Evolutionary conservation across 163 green algal species (phyloP), one percentile per base, ranked within the genome.

Genomic region (Volvox carteri): DNA sequence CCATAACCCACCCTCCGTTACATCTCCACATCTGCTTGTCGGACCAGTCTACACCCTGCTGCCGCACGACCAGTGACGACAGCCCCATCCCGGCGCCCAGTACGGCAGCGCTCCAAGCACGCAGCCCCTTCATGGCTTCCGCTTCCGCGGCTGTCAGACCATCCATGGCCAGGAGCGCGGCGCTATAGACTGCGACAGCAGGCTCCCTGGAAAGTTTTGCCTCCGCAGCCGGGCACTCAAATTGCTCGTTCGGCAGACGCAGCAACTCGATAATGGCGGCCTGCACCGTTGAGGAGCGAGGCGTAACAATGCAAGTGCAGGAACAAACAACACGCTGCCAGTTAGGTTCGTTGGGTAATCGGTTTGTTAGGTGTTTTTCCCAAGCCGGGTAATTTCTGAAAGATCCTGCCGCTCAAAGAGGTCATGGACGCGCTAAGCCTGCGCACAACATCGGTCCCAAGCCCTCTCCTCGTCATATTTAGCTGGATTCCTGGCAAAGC

Each of bases 21-120:
- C 81, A 87, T 8, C 8, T 28, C 81, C 81, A 87, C 8, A 8
- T 72, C 30, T 14, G 21, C 7, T 8, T 33, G 46, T 87, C 81
- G 1, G 33, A 37, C 81, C 81, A 87, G 35, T 87, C 81, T 46
- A 72, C 81, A 2, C 81, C 81, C 46, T 37, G 65, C 81, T 87
- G 81, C 46, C 81, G 81, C 21, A 77, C 35, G n/a, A 46, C 65
- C 65, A 79, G 16, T 37, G 81, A 46, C 9, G 46, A 50, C 81
- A 87, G 81, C 46, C 81, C 19, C 81, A 54, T 28, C 33, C 81
- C 81, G 28, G 21, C 65, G 18, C 25, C 35, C 81, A 87, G 67
- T 50, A 72, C 46, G 6, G 65, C 65, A 35, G 18, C 19, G 33
- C 33, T 48, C 81, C 81, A 87, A 33, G 33, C 44, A 2, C 81